Base-by-base conservation (phyloP, 2,329 filamentous ascomycete genomes). In the Dactylonectria estremocensis region DNA sequence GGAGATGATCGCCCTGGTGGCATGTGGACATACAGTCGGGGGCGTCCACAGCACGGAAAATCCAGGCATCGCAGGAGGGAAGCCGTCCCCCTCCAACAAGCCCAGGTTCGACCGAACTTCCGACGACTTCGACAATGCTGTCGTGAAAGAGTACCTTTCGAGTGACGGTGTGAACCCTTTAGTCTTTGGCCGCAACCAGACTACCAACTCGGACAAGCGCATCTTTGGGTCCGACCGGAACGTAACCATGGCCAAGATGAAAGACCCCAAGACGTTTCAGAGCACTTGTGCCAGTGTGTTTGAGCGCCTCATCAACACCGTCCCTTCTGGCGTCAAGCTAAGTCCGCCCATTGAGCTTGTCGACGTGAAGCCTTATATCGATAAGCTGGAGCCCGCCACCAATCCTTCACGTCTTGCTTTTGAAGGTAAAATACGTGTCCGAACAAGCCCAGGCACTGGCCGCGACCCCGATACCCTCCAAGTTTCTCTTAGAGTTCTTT, bases 11-110 rank as follows among this genome's bases (percentile, higher is more conserved):
- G 84, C 88, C 72, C 80, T 89, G 24, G 85, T 84, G 2, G 89
- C 88, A 10, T 91, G 89, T 74, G 89, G 89, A 2, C 89, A 91
- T 75, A 87, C 87, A 0, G 76, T 91, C 22, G 89, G 89, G 22
- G 87, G 88, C 16, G 89, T 91, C 8, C 89, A 91, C 77, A 80
- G 81, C 28, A 74, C 76, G 10, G 83, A 89, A 69, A 89, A 89
- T 67, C 85, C 87, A 0, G 79, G 84, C 9, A 85, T 91, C 48
- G 85, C 89, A 2, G 80, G 85, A 1, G 67, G 79, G 2, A 84
- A 83, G 5, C 80, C 80, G 5, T 80, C 79, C 11, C 74, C 80
- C 9, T 81, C 87, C 61, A 86, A 83, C 20, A 80, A 85, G 59
- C 78, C 78, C 2, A 72, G 80, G 5, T 80, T 90, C 57, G 88